Evolutionary conservation across 1,139 yeast species (phyloP).

Genomic region (Magnusiomyces tetraspermus): DNA sequence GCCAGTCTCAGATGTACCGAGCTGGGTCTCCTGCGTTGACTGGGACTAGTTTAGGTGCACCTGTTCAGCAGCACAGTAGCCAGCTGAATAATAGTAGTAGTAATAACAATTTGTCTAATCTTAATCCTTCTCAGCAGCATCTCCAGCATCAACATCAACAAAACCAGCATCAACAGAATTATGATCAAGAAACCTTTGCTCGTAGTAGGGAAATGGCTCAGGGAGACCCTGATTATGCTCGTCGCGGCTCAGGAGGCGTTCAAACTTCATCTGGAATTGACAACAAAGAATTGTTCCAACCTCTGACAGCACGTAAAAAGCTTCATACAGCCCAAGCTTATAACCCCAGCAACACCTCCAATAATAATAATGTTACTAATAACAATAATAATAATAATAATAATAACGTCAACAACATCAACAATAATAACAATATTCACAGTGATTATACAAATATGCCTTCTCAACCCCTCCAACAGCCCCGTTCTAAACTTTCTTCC

Average conservation of each 20-base stretch:
- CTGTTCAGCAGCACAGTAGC: not conserved
- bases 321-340: too few species aligned
- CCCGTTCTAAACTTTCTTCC: not conserved
- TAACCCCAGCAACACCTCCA: not conserved
- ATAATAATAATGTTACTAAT: too few species aligned
- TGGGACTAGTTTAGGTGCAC: not conserved
- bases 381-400: too few species aligned
- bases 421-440: not conserved
- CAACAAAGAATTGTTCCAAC: slow-evolving; percentile 1
- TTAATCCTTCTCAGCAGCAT: not conserved
- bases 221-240: slow-evolving; percentile 2
- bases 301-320: not conserved
- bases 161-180: not conserved
- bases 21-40: not conserved
- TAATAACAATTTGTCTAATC: not conserved
- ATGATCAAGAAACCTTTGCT: slow-evolving; percentile 4
- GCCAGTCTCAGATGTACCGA: not conserved
- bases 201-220: slow-evolving; percentile 2
- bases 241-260: not conserved
- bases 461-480: not conserved
- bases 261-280: not conserved
- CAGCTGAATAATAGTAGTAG: not conserved
- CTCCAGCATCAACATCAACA: not conserved
- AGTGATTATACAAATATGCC: not conserved
- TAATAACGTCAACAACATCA: not conserved